phyloP scores from a whole-genome alignment of 2,329 filamentous ascomycete species.

The Apiospora hydei region DNA sequence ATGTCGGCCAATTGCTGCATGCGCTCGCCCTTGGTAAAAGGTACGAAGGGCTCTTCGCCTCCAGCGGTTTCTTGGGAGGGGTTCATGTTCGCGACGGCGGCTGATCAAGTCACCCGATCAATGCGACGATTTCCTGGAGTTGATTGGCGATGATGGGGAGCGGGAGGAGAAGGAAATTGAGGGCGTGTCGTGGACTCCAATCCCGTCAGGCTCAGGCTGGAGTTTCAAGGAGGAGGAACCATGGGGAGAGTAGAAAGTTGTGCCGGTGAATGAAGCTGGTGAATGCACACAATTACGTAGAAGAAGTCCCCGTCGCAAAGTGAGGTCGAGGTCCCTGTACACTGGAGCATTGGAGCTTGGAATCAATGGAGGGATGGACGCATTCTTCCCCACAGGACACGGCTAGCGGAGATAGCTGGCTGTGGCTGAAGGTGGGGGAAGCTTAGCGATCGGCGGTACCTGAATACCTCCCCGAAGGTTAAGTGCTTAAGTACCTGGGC shows the following conservation, averaged over 20 bases:
- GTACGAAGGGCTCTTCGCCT: conserved; percentile 43
- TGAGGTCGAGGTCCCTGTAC: conserved; percentile 5
- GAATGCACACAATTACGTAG: background rate
- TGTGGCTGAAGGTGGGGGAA: conserved; percentile 10
- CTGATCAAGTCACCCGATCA: background rate
- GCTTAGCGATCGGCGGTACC: background rate
- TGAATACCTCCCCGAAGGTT: background rate
- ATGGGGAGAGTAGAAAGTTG: background rate
- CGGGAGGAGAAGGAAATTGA: background rate
- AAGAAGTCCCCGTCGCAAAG: background rate
- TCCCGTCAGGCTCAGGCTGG: conserved; percentile 8
- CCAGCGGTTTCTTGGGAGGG: background rate
- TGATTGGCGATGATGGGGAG: background rate
- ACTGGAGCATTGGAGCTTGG: background rate
- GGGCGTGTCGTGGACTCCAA: background rate
- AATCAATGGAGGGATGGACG: background rate
- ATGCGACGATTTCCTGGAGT: background rate
- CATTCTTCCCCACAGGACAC: conserved; percentile 2
- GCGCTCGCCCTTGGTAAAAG: conserved; percentile 78
- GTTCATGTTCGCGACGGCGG: conserved; percentile 16
- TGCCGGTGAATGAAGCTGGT: background rate
- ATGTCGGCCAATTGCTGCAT: conserved; percentile 83
- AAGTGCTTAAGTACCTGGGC: background rate
- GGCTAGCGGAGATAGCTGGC: background rate
- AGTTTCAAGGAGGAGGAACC: background rate